Evolutionary conservation across 768 basidiomycete genomes (phyloP).

Genomic region (Pisolithus albus): DNA sequence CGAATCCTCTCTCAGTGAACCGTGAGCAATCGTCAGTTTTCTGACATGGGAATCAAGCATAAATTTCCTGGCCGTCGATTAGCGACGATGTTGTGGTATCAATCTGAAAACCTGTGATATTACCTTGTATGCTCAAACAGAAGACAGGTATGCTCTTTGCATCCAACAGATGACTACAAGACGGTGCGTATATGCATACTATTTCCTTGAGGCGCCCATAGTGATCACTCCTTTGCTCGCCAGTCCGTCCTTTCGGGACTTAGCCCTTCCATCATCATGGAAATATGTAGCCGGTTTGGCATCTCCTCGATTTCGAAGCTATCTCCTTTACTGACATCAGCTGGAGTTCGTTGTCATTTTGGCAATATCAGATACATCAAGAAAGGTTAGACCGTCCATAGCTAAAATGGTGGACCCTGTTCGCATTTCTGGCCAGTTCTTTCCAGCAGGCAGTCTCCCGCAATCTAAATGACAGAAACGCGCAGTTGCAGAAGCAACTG

Average conservation of each 20-base stretch:
- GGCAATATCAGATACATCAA: slow-evolving; percentile 87
- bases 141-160: slow-evolving; percentile 66
- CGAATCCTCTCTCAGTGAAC: slow-evolving; percentile 72
- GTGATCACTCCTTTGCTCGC: slow-evolving; percentile 1
- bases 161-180: slow-evolving; percentile 88
- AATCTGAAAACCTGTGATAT: not conserved
- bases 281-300: slow-evolving; percentile 71
- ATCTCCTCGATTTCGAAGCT: not conserved
- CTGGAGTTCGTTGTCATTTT: slow-evolving; percentile 74
- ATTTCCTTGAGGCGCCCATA: not conserved
- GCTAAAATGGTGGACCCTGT: not conserved
- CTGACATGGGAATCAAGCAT: not conserved
- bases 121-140: slow-evolving; percentile 1
- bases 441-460: slow-evolving; percentile 82
- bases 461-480: slow-evolving; percentile 75
- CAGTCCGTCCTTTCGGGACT: slow-evolving; percentile 84
- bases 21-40: slow-evolving; percentile 38
- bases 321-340: slow-evolving; percentile 5
- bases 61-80: not conserved
- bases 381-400: slow-evolving; percentile 48
- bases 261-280: slow-evolving; percentile 65
- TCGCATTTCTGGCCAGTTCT: slow-evolving; percentile 28
- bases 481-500: slow-evolving; percentile 76
- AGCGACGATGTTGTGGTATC: slow-evolving; percentile 56
- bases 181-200: slow-evolving; percentile 50